These are phyloP conservation scores for Fistulifera pelliculosa DNA, from an alignment of 108 stramenopile species.

Conservation along the genomic window DNA sequence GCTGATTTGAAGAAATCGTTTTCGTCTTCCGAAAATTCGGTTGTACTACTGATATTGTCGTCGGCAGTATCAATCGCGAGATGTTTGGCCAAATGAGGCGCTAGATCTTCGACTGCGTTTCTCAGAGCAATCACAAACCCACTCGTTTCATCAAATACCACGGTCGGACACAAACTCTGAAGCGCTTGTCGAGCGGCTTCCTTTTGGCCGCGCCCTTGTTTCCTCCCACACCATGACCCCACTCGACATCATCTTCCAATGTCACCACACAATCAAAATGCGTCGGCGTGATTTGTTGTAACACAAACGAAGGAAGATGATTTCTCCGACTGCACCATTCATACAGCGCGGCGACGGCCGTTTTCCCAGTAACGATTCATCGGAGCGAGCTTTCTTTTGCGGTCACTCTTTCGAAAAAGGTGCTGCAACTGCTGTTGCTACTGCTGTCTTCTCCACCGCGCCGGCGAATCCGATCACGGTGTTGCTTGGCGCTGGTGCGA, in stretches of 20 bases:
- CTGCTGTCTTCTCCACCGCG: constrained; percentile 7
- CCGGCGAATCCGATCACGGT: constrained; percentile 16
- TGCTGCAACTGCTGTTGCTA: background rate
- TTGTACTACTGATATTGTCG: constrained; percentile 1
- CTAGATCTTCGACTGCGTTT: constrained; percentile 31
- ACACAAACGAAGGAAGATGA: constrained; percentile 1
- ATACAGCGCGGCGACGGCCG: constrained; percentile 62
- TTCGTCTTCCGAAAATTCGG: constrained; percentile 1
- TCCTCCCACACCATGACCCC: constrained; percentile 52
- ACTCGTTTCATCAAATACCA: constrained; percentile 53
- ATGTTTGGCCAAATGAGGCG: constrained; percentile 60
- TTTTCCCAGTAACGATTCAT: constrained; percentile 48
- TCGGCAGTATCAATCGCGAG: constrained; percentile 41
- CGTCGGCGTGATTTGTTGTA: constrained; percentile 4
- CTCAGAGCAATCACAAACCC: constrained; percentile 42
- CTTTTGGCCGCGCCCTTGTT: constrained; percentile 65
- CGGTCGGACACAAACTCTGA: constrained; percentile 49
- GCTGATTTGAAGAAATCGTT: no score
- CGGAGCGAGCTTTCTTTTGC: background rate
- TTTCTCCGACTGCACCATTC: constrained; percentile 74
- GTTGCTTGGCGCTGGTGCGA: no score
- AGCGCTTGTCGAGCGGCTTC: constrained; percentile 68
- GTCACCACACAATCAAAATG: constrained; percentile 36
- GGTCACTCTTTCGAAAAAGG: background rate
- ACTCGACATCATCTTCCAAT: constrained; percentile 31